Conservation (phyloP, 352 stramenopile genomes). For the Pythium myriotylum region DNA sequence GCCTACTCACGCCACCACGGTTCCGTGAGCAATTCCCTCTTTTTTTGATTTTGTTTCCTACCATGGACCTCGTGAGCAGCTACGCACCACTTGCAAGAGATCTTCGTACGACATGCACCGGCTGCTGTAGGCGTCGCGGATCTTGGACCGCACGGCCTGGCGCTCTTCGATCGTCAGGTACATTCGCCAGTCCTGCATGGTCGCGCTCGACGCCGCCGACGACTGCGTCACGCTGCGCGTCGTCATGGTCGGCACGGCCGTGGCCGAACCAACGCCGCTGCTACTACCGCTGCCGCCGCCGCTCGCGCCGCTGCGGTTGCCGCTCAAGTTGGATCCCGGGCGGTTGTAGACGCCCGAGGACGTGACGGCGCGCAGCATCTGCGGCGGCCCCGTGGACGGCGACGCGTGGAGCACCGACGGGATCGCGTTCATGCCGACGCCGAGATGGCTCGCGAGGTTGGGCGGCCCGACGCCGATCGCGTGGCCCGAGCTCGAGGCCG, state of each 20-base stretch:
- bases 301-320: constrained; percentile 5
- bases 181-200: constrained; percentile 89
- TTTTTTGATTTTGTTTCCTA: too few species aligned
- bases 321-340: constrained; percentile 26
- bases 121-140: constrained; percentile 84
- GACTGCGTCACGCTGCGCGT: constrained; percentile 68
- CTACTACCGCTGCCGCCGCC: not conserved
- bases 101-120: constrained; percentile 87
- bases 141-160: constrained; percentile 86
- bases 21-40: constrained; percentile 2
- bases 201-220: constrained; percentile 30
- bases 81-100: constrained; percentile 84
- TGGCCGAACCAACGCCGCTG: too few species aligned
- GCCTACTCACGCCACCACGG: constrained; percentile 40
- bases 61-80: not conserved
- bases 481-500: constrained; percentile 34
- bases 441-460: constrained; percentile 49
- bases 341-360: constrained; percentile 84
- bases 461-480: constrained; percentile 36
- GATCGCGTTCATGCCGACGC: constrained; percentile 76
- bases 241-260: constrained; percentile 29
- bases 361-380: constrained; percentile 85
- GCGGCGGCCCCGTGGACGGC: constrained; percentile 68
- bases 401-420: constrained; percentile 76
- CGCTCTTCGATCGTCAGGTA: constrained; percentile 91